These are phyloP conservation scores for Aethionema arabicum DNA, from an alignment of 345 rosid species.

Conservation along the genomic window DNA sequence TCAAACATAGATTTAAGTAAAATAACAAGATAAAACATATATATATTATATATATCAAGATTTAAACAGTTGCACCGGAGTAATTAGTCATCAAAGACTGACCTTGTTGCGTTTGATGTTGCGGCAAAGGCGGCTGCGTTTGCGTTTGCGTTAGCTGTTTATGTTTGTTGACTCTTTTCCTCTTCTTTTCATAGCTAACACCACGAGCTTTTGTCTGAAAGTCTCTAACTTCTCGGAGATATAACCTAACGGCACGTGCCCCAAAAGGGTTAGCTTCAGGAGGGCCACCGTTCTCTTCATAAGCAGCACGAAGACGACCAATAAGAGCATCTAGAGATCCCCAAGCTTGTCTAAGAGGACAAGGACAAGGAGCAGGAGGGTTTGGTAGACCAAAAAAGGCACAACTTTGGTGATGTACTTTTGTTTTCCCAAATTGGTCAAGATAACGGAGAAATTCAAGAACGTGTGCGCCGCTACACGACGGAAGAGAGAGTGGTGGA, in stretches of 20 bases:
- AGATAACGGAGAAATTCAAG: constrained; percentile 42
- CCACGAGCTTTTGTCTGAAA: constrained; percentile 42
- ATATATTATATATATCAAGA: constrained; percentile 5
- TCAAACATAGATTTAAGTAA: no score
- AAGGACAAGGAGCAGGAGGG: constrained; percentile 42
- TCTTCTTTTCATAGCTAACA: constrained; percentile 41
- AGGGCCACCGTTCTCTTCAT: constrained; percentile 43
- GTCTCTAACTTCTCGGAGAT: constrained; percentile 38
- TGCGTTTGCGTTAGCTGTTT: constrained; percentile 20
- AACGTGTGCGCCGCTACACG: constrained; percentile 43
- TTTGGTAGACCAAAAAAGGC: constrained; percentile 39
- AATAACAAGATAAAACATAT: constrained; percentile 4
- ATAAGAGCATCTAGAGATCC: constrained; percentile 40
- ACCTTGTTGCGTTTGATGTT: constrained; percentile 34
- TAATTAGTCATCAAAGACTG: constrained; percentile 39
- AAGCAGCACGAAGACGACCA: constrained; percentile 41
- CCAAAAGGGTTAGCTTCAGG: constrained; percentile 40
- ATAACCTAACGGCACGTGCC: constrained; percentile 41
- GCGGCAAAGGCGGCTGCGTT: constrained; percentile 29
- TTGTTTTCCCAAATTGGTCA: constrained; percentile 42
- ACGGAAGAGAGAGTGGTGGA: constrained; percentile 39
- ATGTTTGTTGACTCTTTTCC: constrained; percentile 46
- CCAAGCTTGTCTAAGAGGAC: constrained; percentile 43
- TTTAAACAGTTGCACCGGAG: constrained; percentile 33
- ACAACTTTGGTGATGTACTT: constrained; percentile 35